phyloP scores from a whole-genome alignment of 169 alveolate genomes.

The Cyclospora cayetanensis region DNA sequence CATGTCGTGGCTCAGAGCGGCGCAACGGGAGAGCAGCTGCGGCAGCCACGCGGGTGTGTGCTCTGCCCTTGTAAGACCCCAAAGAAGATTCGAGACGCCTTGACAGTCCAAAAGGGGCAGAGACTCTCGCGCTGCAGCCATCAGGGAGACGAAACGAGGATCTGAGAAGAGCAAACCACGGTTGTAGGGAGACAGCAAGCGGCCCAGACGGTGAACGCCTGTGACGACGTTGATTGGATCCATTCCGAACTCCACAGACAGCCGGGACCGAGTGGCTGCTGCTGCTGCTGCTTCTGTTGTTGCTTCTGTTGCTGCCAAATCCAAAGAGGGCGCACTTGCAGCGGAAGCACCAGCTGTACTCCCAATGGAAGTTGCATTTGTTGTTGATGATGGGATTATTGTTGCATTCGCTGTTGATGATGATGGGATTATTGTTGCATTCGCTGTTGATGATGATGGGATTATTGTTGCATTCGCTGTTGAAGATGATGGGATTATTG shows the following conservation, averaged over 20 bases:
- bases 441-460: too few species aligned
- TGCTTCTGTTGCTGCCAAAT: background rate
- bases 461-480: too few species aligned
- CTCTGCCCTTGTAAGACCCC: slow-evolving; percentile 61
- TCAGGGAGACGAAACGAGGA: slow-evolving; percentile 48
- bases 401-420: background rate
- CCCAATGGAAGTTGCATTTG: background rate
- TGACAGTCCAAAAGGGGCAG: slow-evolving; percentile 22
- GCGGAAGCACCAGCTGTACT: background rate
- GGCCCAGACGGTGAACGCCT: slow-evolving; percentile 64
- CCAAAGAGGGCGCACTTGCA: background rate
- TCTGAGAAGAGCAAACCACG: background rate
- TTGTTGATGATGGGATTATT: background rate
- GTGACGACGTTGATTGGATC: slow-evolving; percentile 35
- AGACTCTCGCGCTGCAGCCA: slow-evolving; percentile 24
- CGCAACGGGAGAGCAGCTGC: slow-evolving; percentile 41
- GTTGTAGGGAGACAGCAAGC: slow-evolving; percentile 10
- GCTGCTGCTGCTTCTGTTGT: slow-evolving; percentile 26
- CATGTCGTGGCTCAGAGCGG: slow-evolving; percentile 14
- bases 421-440: too few species aligned
- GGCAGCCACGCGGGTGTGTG: slow-evolving; percentile 70
- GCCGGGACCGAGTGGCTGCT: background rate
- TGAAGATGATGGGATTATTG: too few species aligned
- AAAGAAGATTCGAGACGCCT: slow-evolving; percentile 53
- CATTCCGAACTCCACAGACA: background rate